Evolutionary conservation across 768 basidiomycete genomes (phyloP), one percentile per base, ranked within the genome.

Genomic region (Agaricus sinodeliciosus): DNA sequence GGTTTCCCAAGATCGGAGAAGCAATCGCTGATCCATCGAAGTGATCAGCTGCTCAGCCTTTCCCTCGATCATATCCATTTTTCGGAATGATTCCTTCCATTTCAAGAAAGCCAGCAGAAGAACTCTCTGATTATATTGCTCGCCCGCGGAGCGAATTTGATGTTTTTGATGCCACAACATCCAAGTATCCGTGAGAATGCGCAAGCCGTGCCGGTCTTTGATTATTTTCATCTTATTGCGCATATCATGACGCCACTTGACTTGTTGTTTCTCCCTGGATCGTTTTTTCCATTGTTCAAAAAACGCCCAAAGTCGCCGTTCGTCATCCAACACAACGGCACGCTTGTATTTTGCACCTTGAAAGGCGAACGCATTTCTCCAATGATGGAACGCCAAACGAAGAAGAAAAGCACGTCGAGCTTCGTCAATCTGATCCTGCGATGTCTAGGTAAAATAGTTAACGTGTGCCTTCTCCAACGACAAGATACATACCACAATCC

Each of bases 361-460:
- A 25, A 65, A 65, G 12, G 63, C 62, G 5, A 71, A 65, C 9
- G 63, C 64, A 50, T 70, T 67, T 51, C 74, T 76, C 91, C 91
- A 93, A 11, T 69, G 74, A 49, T 81, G 78, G 19, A 92, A 61
- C 43, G 69, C 70, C 12, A 76, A 65, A 13, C 82, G 82, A 15
- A 89, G 67, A 40, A 87, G 62, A 55, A 89, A 73, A 56, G 76
- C 76, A 55, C 87, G 79, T 49, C 86, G 76, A 26, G 90, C 91
- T 53, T 82, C 72, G 27, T 70, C 71, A 46, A 92, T 79, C 65
- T 93, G 87, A 51, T 73, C 65, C 56, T 78, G 71, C 11, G 87
- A 90, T n/a, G 78, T 82, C 90, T 94, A 58, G n/a, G 44, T 47
- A 4, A 54, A 57, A 40, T 19, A 47, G 42, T 49, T 56, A 54